A percentile compares a stretch with the other conserved stretches of the same genome.
Evolutionary conservation across 2,329 filamentous ascomycete genomes (phyloP).

Genomic region (Colletotrichum scovillei): DNA sequence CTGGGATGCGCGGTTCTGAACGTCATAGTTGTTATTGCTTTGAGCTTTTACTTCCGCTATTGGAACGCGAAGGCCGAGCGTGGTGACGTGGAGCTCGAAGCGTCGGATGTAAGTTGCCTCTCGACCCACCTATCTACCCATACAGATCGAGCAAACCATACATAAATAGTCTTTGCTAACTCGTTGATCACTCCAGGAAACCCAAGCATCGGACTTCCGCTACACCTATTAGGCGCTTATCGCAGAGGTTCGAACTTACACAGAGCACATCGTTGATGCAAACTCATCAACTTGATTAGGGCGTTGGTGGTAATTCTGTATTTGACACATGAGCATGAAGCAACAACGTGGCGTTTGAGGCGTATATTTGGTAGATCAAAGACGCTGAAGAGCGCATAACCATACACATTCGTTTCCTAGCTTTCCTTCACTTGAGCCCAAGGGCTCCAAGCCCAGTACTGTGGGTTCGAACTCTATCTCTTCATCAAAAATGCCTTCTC

Average conservation of each 20-base stretch:
- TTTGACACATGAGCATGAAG: background rate
- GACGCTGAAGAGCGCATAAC: background rate
- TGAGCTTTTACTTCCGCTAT: conserved; percentile 23
- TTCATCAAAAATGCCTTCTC: background rate
- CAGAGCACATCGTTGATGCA: background rate
- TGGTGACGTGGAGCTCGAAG: conserved; percentile 21
- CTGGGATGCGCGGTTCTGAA: conserved; percentile 25
- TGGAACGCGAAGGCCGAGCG: conserved; percentile 22
- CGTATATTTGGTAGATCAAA: background rate
- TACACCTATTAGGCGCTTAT: conserved; percentile 7
- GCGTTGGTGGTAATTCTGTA: background rate
- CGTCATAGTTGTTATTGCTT: conserved; percentile 4
- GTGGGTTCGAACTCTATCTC: background rate
- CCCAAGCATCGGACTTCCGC: conserved; percentile 20
- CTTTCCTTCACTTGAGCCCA: background rate
- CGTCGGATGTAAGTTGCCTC: conserved; percentile 16
- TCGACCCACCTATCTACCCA: rapidly evolving
- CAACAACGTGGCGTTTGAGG: background rate
- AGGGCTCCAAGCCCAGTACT: background rate
- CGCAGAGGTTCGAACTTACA: background rate
- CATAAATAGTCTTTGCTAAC: background rate
- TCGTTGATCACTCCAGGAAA: conserved; percentile 1
- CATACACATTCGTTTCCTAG: background rate
- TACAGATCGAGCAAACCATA: background rate
- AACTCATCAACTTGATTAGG: background rate